Evolutionary conservation across 2,329 filamentous ascomycete species (phyloP), one percentile per base, ranked within the genome.

Genomic region (Cordyceps javanica): DNA sequence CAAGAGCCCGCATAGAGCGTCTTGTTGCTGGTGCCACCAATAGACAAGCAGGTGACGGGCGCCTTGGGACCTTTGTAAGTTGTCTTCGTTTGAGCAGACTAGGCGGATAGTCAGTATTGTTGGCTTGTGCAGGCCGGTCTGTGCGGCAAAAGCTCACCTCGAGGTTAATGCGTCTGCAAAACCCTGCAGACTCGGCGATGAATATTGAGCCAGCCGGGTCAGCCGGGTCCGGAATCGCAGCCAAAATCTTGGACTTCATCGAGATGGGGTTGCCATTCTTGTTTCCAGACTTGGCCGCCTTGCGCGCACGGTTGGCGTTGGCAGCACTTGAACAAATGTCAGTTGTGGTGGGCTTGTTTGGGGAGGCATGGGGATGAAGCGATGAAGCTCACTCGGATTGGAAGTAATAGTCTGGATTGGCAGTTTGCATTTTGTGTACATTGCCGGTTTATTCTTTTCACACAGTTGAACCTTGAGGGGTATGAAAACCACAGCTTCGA

Each of bases 1-100:
- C 94, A 99, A 59, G 87, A 94, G 34, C 92, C 93, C 25, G 91
- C 91, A 70, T 91, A 97, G 11, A 97, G 68, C 1, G 80, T 88
- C 52, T 70, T 72, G 60, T 77, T 78, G 26, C 74, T 74, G 4
- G 76, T 70, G 14, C 84, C 81, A 45, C 82, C 86, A 36, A 90
- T 77, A 16, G 88, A 84, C 28, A 96, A 73, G 63, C 88, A 89
- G 10, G 90, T 93, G 10, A 96, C 77, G 1, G 94, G 94, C 3
- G 90, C 88, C 46, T 81, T 82, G 19, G 92, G 90, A 2, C 91
- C 91, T 67, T 82, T 82, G 68, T 89, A 96, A 4, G 79, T 72
- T 13, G 62, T 62, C 54, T 61, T 71, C 14, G 64, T 42, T 28
- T 67, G 71, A 14, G 74, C 60, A 13, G 66, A 63, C 72, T 74